Evolutionary conservation across 164 flowering plant genomes (phyloP), one percentile per base, ranked within the genome.

Genomic region (Cinnamomum micranthum): DNA sequence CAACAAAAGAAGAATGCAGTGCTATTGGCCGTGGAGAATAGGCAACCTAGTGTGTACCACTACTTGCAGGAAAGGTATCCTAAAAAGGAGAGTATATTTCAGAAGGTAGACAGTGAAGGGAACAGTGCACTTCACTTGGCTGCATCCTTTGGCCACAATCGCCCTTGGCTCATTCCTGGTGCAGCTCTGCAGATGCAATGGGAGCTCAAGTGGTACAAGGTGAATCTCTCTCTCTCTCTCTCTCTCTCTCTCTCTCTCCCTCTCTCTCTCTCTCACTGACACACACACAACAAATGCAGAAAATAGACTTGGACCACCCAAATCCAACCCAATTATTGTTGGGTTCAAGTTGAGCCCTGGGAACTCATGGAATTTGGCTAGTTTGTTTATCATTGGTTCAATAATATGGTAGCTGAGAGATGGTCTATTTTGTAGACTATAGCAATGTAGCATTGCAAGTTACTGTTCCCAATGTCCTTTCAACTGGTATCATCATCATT

Each of bases 161-260:
- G 65, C 31, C 88, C 87, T 10, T 80, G 86, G 89, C 81, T 67
- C 13, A 81, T 81, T 65, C 82, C 85, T 6, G 86, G 87, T 0
- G 81, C 84, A 50, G 87, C 90, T 1, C 33, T 85, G 51, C 86
- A 85, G 47, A 81, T 87, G 88, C 87, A 82, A 67, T 85, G 87
- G 85, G 87, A 87, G 76, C 70, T 79, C 71, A 83, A 79, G 77
- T 87, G 90, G 88, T 84, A 73, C 63, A 58, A 84, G 87, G 89
- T 85, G 74, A n/a, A 2, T 67, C n/a, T 31, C 15, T 28, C 35
- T 65, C 59, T 71, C 58, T 58, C 65, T 51, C 22, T 76, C 71
- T 5, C 71, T 69, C 50, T 35, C 47, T 35, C 47, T 35, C 47
- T n/a, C n/a, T n/a, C n/a, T n/a, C n/a, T n/a, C n/a, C n/a, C n/a